These are phyloP conservation scores for Anisodus acutangulus DNA, from an alignment of 257 asterid species.

Conservation along the genomic window DNA sequence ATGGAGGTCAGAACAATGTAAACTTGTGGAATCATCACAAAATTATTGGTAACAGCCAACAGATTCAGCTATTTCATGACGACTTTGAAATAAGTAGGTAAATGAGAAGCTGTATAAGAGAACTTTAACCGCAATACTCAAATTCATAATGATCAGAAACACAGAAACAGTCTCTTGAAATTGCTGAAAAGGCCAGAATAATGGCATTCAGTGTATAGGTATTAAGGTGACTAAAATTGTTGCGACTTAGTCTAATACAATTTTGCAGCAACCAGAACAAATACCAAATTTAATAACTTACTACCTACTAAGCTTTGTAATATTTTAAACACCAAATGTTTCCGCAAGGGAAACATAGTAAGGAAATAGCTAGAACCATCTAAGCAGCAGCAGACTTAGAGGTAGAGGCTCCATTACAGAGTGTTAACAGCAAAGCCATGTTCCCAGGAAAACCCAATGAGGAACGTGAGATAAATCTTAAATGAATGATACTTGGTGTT, in stretches of 20 bases:
- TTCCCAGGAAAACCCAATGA: background rate
- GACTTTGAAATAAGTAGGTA: background rate
- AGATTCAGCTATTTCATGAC: background rate
- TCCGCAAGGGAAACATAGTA: background rate
- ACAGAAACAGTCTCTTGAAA: background rate
- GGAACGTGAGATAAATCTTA: background rate
- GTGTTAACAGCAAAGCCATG: slow-evolving; percentile 5
- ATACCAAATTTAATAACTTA: background rate
- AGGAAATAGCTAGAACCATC: background rate
- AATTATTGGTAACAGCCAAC: background rate
- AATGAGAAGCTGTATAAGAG: background rate
- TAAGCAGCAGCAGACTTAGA: background rate
- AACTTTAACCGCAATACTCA: background rate
- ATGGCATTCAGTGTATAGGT: background rate
- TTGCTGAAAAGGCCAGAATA: background rate
- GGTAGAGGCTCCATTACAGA: background rate
- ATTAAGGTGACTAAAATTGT: background rate
- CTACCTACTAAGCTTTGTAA: background rate
- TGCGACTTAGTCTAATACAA: background rate
- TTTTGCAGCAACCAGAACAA: slow-evolving; percentile 13
- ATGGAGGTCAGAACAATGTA: background rate
- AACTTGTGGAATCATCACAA: background rate
- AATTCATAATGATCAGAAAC: slow-evolving; percentile 7
- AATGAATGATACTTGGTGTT: background rate
- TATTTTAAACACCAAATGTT: slow-evolving; percentile 15